Percentiles rank a stretch among this genome's conserved stretches.
phyloP scores from a whole-genome alignment of 192 early-diverging fungal species.

The Podila epicladia region DNA sequence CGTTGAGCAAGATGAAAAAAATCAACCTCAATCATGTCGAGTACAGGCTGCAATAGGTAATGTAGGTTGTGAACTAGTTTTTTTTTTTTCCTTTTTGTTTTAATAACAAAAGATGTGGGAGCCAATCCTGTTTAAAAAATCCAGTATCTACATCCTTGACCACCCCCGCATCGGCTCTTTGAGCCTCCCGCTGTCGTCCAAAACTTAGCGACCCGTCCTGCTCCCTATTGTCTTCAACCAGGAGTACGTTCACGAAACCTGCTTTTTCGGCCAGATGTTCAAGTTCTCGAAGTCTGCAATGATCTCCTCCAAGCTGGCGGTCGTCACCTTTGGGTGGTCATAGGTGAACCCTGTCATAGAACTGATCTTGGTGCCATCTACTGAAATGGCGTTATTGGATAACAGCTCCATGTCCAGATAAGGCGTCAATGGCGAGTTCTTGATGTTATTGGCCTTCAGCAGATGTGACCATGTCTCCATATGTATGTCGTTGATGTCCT shows the following conservation, averaged over 20 bases:
- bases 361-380: slow-evolving; percentile 86
- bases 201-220: too few species aligned
- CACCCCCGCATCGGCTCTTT: too few species aligned
- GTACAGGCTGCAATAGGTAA: too few species aligned
- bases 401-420: slow-evolving; percentile 95
- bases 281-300: slow-evolving; percentile 83
- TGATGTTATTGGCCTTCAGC: slow-evolving; percentile 70
- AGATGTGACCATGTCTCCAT: slow-evolving; percentile 91
- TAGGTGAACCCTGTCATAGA: slow-evolving; percentile 76
- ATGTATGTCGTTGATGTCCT: slow-evolving; percentile 95
- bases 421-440: slow-evolving; percentile 90
- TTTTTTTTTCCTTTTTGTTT: neutral
- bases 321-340: slow-evolving; percentile 68
- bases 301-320: slow-evolving; percentile 72
- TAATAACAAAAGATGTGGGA: too few species aligned
- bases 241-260: neutral
- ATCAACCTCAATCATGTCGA: too few species aligned
- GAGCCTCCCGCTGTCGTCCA: too few species aligned
- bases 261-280: slow-evolving; percentile 79
- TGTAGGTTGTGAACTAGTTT: too few species aligned
- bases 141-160: too few species aligned
- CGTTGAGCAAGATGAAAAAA: too few species aligned
- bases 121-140: too few species aligned
- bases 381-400: slow-evolving; percentile 80
- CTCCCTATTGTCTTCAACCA: too few species aligned